Evolutionary conservation across 345 rosid species (phyloP), one percentile per base, ranked within the genome.

Genomic region (Orychophragmus violaceus): DNA sequence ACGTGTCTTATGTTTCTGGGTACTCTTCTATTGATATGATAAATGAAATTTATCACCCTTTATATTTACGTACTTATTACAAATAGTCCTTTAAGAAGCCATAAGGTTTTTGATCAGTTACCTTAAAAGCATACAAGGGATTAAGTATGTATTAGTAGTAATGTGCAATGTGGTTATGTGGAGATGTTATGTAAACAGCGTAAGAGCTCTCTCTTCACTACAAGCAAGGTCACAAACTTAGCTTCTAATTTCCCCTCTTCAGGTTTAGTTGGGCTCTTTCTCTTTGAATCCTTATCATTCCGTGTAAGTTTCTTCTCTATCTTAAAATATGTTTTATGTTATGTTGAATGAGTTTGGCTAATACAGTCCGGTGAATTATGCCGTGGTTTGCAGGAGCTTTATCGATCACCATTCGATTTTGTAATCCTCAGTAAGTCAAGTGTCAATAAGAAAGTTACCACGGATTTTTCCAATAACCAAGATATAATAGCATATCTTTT

Each of bases 161-260:
- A 13, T 85, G 1, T 89, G 85, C 66, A 93, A 93, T 35, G 80
- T 87, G 32, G 76, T 78, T 23, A 89, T 93, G 96, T 93, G 98
- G 98, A 93, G 84, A 64, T 93, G 97, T 66, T 90, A 87, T 58
- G 87, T 93, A 46, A 85, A 82, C 80, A 93, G 97, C 79, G 82
- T 93, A 29, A 89, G 81, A 79, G 85, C 88, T 68, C 88, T 93
- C n/a, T 87, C 94, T 0, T 87, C 97, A 8, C 71, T 89, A 23
- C 97, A 90, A 82, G 98, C 98, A 89, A 91, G 0, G 94, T 86
- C 14, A 85, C 91, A 0, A 93, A 93, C 64, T 93, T 93, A 27
- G 90, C 91, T 36, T 81, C 94, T 24, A 93, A 87, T 78, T 89
- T 93, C 77, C 87, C 90, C 53, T 56, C 90, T 32, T 89, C 96